phyloP scores from a whole-genome alignment of 169 alveolate species.

The Eimeria sp. region DNA sequence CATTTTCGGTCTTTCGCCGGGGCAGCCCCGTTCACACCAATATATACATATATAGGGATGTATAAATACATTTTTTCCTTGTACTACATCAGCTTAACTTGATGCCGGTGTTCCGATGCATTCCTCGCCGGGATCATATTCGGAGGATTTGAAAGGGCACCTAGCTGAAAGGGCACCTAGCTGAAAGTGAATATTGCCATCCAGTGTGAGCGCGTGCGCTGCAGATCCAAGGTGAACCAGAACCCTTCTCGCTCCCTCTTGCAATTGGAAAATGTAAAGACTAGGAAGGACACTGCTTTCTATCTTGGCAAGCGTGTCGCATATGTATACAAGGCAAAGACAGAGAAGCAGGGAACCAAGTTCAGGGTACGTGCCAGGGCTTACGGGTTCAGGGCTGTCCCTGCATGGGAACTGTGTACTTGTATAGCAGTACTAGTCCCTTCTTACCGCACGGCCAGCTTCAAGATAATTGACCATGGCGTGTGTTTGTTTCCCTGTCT shows the following conservation, averaged over 20 bases:
- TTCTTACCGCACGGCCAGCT: too few relatives aligned
- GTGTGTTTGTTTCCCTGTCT: not conserved
- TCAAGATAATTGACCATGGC: not conserved
- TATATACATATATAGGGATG: not conserved
- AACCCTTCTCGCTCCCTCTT: slow-evolving; percentile 97
- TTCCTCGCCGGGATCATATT: not conserved
- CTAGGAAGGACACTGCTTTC: slow-evolving; percentile 97
- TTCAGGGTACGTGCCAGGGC: slow-evolving; percentile 91
- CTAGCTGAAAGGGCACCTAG: not conserved
- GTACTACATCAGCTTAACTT: not conserved
- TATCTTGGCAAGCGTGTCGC: slow-evolving; percentile 99
- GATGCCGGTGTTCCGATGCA: not conserved
- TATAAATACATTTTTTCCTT: not conserved
- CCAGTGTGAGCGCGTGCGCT: not conserved
- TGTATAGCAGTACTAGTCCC: too few relatives aligned
- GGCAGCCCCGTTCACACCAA: not conserved
- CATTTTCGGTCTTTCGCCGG: not conserved
- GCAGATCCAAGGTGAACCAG: slow-evolving; percentile 97
- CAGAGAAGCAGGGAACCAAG: slow-evolving; percentile 94
- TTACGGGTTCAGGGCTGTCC: not conserved
- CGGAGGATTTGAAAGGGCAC: not conserved
- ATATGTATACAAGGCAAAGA: slow-evolving; percentile 98
- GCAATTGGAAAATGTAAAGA: slow-evolving; percentile 97
- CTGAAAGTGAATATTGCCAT: not conserved
- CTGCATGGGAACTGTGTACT: not conserved